phyloP scores from a whole-genome alignment of 371 early-diverging fungal genomes.

The Mucor racemosus region DNA sequence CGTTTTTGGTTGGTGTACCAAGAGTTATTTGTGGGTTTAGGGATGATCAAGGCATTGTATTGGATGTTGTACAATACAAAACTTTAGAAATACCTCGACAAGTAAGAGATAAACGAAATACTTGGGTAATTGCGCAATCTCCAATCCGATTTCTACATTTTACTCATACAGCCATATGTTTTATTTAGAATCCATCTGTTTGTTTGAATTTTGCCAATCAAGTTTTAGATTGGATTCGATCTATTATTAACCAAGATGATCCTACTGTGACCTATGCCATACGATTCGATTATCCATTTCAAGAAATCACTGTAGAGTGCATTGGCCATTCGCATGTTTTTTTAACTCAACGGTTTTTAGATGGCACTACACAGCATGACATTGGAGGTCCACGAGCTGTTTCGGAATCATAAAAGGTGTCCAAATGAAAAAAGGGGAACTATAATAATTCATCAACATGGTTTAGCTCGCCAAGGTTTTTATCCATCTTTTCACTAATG shows the following conservation, averaged over 20 bases:
- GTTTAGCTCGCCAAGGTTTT: neutral
- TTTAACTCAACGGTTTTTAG: slow-evolving; percentile 51
- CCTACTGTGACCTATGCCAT: slow-evolving; percentile 48
- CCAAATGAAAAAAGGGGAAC: neutral
- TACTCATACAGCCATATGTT: neutral
- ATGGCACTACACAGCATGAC: slow-evolving; percentile 39
- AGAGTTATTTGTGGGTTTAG: slow-evolving; percentile 85
- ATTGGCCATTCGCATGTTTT: slow-evolving; percentile 40
- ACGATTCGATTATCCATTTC: slow-evolving; percentile 45
- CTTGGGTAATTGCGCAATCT: slow-evolving; percentile 58
- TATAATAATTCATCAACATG: neutral
- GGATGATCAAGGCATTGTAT: slow-evolving; percentile 72
- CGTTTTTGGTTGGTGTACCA: slow-evolving; percentile 88
- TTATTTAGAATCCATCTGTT: slow-evolving; percentile 45
- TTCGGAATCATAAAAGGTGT: neutral
- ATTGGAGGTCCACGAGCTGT: slow-evolving; percentile 46
- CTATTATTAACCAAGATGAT: slow-evolving; percentile 42
- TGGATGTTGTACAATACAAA: slow-evolving; percentile 60
- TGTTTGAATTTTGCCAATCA: slow-evolving; percentile 58
- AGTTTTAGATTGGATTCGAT: slow-evolving; percentile 48
- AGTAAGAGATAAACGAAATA: slow-evolving; percentile 63
- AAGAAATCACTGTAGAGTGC: slow-evolving; percentile 38
- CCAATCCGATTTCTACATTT: neutral
- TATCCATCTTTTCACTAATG: slow-evolving; percentile 10
- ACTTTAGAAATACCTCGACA: slow-evolving; percentile 84